Percentiles rank a stretch among this genome's conserved stretches.
phyloP scores from a whole-genome alignment of 192 early-diverging fungal species.

The Endogone sp. region DNA sequence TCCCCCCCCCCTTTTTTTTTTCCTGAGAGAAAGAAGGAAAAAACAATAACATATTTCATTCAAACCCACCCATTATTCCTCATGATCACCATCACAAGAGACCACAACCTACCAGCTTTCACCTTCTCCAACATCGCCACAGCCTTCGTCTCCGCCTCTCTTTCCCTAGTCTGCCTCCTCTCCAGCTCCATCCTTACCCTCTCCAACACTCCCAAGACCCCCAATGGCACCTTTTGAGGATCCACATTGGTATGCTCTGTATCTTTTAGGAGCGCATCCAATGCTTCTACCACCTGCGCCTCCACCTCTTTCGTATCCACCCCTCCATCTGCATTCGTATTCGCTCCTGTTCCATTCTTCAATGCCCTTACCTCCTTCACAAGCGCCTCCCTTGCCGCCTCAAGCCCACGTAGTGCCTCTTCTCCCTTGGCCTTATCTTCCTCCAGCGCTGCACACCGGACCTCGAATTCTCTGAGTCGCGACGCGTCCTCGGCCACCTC shows the following conservation, averaged over 20 bases:
- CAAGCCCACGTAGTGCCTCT: background rate
- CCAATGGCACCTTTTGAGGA: constrained; percentile 5
- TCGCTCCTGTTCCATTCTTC: constrained; percentile 6
- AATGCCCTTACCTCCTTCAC: constrained; percentile 17
- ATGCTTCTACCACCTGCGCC: background rate
- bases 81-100: background rate
- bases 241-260: background rate
- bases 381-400: background rate
- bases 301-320: background rate
- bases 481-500: background rate
- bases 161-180: background rate
- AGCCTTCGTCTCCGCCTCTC: background rate
- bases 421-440: background rate
- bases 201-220: background rate
- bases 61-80: too few species aligned
- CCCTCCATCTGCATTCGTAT: background rate
- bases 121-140: background rate
- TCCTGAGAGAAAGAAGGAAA: too few species aligned
- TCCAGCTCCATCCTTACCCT: background rate
- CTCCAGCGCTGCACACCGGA: background rate
- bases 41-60: too few species aligned
- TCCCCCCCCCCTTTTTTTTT: background rate
- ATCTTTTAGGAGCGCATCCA: background rate
- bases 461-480: background rate
- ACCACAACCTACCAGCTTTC: background rate